Evolutionary conservation across 225 moss, liverwort and hornwort species (phyloP).

Genomic region (Lunularia cruciata): DNA sequence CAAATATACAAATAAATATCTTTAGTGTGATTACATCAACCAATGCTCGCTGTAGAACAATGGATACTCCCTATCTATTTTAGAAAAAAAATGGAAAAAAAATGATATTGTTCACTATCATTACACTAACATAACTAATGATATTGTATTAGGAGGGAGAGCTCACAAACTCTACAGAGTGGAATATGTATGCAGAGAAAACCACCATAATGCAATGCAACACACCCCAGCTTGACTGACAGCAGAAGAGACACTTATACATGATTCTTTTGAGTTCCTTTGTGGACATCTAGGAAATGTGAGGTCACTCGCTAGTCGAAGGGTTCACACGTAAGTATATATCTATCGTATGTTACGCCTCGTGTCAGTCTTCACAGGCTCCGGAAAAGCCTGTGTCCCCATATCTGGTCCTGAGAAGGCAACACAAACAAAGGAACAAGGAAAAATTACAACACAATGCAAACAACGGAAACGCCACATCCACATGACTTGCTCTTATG

Average conservation of each 20-base stretch:
- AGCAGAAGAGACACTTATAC: background rate
- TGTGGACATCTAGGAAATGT: background rate
- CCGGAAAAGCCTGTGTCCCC: background rate
- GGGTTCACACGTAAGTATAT: background rate
- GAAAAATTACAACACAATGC: background rate
- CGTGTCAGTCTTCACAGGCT: background rate
- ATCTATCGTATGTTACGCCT: background rate
- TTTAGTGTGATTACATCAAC: too few species aligned
- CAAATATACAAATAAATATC: too few species aligned
- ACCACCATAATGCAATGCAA: background rate
- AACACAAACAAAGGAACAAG: background rate
- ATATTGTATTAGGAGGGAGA: too few species aligned
- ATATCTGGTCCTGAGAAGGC: background rate
- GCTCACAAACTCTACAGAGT: too few species aligned
- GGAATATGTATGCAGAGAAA: too few species aligned
- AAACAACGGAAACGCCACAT: background rate
- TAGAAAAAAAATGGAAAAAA: too few species aligned
- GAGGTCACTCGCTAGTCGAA: background rate
- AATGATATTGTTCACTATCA: too few species aligned
- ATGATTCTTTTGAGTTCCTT: background rate
- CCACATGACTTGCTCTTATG: slow-evolving; percentile 1
- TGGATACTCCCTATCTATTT: too few species aligned
- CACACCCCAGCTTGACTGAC: background rate
- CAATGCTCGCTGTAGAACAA: too few species aligned
- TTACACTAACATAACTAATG: too few species aligned